Base-by-base conservation (phyloP, 176 grass and related monocot species). In the Avena atlantica region DNA sequence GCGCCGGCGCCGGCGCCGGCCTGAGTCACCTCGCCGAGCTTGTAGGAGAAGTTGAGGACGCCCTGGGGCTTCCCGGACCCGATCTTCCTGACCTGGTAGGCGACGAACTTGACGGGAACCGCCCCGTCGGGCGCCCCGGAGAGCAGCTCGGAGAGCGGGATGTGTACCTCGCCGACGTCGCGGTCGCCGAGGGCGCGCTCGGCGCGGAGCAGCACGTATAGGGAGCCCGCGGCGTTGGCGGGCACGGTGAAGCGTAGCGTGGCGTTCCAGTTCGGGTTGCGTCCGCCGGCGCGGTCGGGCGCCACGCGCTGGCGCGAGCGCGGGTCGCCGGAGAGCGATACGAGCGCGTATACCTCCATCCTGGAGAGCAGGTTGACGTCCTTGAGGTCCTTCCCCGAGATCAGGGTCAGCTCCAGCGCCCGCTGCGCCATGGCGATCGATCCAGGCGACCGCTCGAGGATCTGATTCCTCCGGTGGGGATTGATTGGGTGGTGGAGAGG, bases 381-480 rank as follows among this genome's bases (percentile, higher is more conserved):
- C 78, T 93, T 96, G 31, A 96, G 94, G 73, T 90, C 97, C 92
- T 96, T 99, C 12, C 78, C 91, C 5, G 94, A 96, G 72, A 94
- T 94, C 78, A 94, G 72, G 61, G 87, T 96, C 62, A 99, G 70
- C 25, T 96, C 97, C 4, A 99, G 85, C 16, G 83, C 65, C 72
- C 92, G 44, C 76, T 87, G 80, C 44, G 88, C 89, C 97, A 96
- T 96, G 84, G 82, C 47, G 67, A 44, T 20, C 66, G 17, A 9
- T 1, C 1, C 5, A 40, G 13, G 16, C 5, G 13, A 4, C 2
- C 11, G 42, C 5, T 42, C 31, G 31, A 34, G 31, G 31, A 34
- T 34, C 31, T 4, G 31, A 4, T 34, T 34, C 31, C 47, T 57
- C 12, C 19, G 17, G 47, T 19, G 70, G 59, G 55, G 19, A n/a